Base-by-base conservation (phyloP, 2,329 filamentous ascomycete species). In the Pestalotiopsis sp. region DNA sequence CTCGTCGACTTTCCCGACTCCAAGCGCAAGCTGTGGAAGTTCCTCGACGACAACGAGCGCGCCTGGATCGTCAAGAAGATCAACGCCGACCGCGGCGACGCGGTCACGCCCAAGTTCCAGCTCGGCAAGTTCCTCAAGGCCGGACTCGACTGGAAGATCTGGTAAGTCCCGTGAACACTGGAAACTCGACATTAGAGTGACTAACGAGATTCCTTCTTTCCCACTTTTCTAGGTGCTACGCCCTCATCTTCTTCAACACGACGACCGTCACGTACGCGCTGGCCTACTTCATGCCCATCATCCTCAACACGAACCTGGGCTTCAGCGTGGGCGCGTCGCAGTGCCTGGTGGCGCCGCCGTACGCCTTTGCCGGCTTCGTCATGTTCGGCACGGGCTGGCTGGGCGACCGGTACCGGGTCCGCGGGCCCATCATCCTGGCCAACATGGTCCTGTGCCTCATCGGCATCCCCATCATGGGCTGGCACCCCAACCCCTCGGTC, bases 201-300 rank as follows among this genome's bases (percentile, higher is more conserved):
- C 57, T 52, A 52, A 64, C 20, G 38, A 11, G 36, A 20, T 45
- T 20, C 5, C 38, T 23, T 23, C 27, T 62, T 39, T 39, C 11
- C 2, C n/a, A 3, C 64, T 41, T 17, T 5, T 14, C 27, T 68
- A 92, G 90, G 90, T 84, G 79, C 0, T 91, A 90, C 73, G 88
- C 85, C 67, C 72, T 89, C 72, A 83, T 90, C 72, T 88, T 87
- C 76, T 88, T 89, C 81, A 88, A 88, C 78, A 87, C 88, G 2
- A 94, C 92, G 0, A 92, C 92, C 12, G 87, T 93, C 64, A 86
- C 87, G 1, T 96, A 96, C 77, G 89, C 92, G 0, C 86, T 96
- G 9, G 91, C 92, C 2, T 95, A 92, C 79, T 95, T 95, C 76
- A 81, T 95, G 3, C 93, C 93, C 6, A 88, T 95, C 74, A 93